phyloP scores from a whole-genome alignment of 345 rosid genomes.

The Gossypium thurberi region DNA sequence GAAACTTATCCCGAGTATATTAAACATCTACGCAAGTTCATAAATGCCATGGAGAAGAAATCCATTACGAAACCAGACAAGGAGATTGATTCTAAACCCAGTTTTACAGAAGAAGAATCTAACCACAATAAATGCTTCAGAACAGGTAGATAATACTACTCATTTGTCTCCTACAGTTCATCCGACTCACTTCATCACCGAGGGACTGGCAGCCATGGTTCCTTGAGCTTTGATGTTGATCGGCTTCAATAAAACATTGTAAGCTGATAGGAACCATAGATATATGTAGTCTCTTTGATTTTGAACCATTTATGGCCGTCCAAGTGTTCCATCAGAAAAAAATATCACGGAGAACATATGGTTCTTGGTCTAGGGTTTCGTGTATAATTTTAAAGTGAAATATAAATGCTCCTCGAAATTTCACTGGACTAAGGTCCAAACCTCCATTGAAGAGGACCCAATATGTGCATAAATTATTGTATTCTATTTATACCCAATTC shows the following conservation, averaged over 20 bases:
- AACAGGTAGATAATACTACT: slow-evolving; percentile 12
- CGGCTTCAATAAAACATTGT: slow-evolving; percentile 6
- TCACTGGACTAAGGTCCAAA: not conserved
- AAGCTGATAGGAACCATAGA: slow-evolving; percentile 12
- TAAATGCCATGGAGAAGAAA: slow-evolving; percentile 89
- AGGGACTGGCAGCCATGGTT: slow-evolving; percentile 9
- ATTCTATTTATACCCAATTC: not conserved
- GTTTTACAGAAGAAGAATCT: slow-evolving; percentile 41
- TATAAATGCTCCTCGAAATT: not conserved
- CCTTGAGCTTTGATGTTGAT: not conserved
- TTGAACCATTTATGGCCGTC: not conserved
- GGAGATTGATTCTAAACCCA: slow-evolving; percentile 37
- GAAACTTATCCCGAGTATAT: slow-evolving; percentile 94
- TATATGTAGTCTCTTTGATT: slow-evolving; percentile 16
- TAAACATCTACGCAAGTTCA: slow-evolving; percentile 69
- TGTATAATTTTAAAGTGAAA: slow-evolving; percentile 10
- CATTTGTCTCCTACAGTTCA: slow-evolving; percentile 1
- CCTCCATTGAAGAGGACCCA: not conserved
- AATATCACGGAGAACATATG: not conserved
- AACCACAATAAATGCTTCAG: slow-evolving; percentile 66
- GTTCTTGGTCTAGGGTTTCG: slow-evolving; percentile 18
- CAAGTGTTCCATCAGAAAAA: not conserved
- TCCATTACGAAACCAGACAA: slow-evolving; percentile 41
- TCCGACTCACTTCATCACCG: not conserved
- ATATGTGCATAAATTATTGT: not conserved